Evolutionary conservation across 305 asterid species (phyloP).

Genomic region (Ilex paraguariensis): DNA sequence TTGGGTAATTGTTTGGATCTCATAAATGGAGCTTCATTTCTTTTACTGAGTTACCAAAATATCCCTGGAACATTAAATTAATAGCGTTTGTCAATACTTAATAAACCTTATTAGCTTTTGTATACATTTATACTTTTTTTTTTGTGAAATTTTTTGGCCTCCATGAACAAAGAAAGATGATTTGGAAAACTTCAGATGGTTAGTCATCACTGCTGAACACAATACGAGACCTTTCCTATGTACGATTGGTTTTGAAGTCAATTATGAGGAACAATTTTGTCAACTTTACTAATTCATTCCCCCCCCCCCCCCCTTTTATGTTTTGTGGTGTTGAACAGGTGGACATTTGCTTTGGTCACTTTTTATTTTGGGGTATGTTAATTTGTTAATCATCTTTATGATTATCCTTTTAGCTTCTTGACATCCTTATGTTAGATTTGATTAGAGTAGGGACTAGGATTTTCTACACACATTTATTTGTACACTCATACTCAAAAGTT

Average conservation of each 20-base stretch:
- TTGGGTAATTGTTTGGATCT: no score
- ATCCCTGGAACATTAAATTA: no score
- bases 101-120: no score
- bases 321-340: conserved; percentile 57
- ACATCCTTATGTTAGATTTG: neutral
- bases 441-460: neutral
- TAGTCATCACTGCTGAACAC: neutral
- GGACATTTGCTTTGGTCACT: conserved; percentile 82
- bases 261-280: neutral
- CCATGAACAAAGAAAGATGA: no score
- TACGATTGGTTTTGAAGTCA: no score
- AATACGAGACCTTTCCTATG: no score
- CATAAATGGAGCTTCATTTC: no score
- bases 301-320: conserved; percentile 4
- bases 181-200: neutral
- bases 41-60: no score
- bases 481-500: neutral
- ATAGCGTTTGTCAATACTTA: no score
- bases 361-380: conserved; percentile 73
- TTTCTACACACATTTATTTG: neutral
- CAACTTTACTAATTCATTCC: neutral
- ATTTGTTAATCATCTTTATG: conserved; percentile 23
- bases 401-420: conserved; percentile 11
- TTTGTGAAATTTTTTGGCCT: no score
- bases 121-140: no score